A percentile compares a stretch with the other conserved stretches of the same genome.
These are phyloP conservation scores for Gaeumannomyces sp. DNA, from an alignment of 2,329 filamentous ascomycete species.

Conservation along the genomic window DNA sequence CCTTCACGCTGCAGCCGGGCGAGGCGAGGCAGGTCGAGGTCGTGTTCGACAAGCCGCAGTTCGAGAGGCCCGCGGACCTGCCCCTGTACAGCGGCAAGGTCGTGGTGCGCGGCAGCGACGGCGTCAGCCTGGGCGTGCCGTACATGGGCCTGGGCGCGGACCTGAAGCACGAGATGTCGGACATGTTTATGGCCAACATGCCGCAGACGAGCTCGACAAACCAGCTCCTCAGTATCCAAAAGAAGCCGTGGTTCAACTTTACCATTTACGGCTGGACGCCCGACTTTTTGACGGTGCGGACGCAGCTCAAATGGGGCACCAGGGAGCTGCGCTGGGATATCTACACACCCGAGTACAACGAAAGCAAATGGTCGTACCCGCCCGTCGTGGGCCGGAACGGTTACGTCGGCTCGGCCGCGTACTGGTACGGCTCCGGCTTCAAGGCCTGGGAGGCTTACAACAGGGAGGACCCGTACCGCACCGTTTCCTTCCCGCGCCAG, in stretches of 20 bases:
- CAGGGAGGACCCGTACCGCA: constrained; percentile 8
- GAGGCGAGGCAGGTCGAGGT: constrained; percentile 20
- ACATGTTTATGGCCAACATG: constrained; percentile 18
- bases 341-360: constrained; percentile 17
- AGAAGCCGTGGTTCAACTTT: constrained; percentile 16
- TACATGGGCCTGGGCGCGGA: constrained; percentile 21
- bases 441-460: constrained; percentile 1
- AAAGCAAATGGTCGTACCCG: constrained; percentile 19
- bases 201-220: background rate
- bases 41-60: constrained; percentile 15
- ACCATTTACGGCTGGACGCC: constrained; percentile 15
- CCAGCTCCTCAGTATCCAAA: background rate
- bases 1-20: constrained; percentile 20
- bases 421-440: constrained; percentile 9
- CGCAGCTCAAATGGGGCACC: constrained; percentile 17
- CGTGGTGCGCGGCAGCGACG: constrained; percentile 22
- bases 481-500: constrained; percentile 14
- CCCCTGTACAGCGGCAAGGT: constrained; percentile 30
- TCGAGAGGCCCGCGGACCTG: constrained; percentile 18
- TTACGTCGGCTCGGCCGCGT: constrained; percentile 19
- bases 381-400: constrained; percentile 19
- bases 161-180: constrained; percentile 22
- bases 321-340: constrained; percentile 24
- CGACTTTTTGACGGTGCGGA: constrained; percentile 3
- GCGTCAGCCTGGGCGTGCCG: constrained; percentile 26